phyloP scores from a whole-genome alignment of 139 green algal genomes.

The Chlamydomonas eustigma region DNA sequence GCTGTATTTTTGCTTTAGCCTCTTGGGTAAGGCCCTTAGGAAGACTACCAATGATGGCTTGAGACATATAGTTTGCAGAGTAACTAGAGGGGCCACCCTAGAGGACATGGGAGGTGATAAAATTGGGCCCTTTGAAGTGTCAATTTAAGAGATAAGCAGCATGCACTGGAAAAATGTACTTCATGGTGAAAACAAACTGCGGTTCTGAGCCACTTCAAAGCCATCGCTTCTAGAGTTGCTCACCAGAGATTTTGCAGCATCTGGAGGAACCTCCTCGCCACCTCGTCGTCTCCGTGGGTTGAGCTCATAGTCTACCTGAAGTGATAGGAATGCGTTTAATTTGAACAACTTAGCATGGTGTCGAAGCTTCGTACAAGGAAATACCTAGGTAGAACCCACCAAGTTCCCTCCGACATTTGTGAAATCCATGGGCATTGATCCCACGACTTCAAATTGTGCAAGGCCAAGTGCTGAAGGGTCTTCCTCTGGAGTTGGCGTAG shows the following conservation, averaged over 20 bases:
- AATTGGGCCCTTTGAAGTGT: no score
- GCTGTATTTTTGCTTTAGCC: slow-evolving; percentile 47
- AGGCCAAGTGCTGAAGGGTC: background rate
- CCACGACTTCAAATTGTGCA: slow-evolving; percentile 25
- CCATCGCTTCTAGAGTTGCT: background rate
- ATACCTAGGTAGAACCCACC: slow-evolving; percentile 10
- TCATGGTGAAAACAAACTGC: no score
- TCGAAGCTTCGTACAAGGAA: no score
- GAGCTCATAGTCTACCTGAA: slow-evolving; percentile 76
- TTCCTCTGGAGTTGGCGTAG: background rate
- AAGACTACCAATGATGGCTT: slow-evolving; percentile 65
- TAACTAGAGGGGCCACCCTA: background rate
- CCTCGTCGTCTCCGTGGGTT: slow-evolving; percentile 40
- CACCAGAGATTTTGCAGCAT: slow-evolving; percentile 11
- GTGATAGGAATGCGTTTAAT: no score
- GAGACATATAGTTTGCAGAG: slow-evolving; percentile 13
- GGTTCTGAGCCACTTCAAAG: no score
- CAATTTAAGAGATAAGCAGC: no score
- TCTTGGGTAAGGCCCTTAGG: slow-evolving; percentile 57
- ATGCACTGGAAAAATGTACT: no score
- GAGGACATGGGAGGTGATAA: no score
- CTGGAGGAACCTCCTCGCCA: slow-evolving; percentile 12
- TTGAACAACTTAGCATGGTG: no score
- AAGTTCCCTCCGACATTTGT: slow-evolving; percentile 31
- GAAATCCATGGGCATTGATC: slow-evolving; percentile 39